Evolutionary conservation across 108 stramenopile genomes (phyloP), one percentile per base, ranked within the genome.

Genomic region (Fragilariopsis cylindrus): DNA sequence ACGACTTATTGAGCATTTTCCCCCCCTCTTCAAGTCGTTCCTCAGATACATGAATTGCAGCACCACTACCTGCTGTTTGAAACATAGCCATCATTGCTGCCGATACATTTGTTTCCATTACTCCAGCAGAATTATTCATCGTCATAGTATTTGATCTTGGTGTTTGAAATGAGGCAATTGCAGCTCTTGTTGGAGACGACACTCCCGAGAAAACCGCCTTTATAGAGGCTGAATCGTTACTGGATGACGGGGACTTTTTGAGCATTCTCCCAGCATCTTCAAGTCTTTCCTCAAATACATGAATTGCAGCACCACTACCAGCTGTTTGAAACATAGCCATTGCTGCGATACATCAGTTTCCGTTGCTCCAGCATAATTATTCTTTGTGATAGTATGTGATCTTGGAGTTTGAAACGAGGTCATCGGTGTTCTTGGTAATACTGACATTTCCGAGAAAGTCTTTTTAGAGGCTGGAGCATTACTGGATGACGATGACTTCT

Each of bases 11-110:
- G 50, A 65, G 39, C 1, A 82, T 7, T 47, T 49, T 63, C 1
- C 12, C 52, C 19, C 62, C 74, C 57, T 76, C 75, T 41, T 9
- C 52, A n/a, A 79, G 7, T 40, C 50, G 21, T 21, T 83, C 82
- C 21, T 78, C 77, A 7, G 71, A 57, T 7, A 76, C 63, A 19
- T 49, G 5, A 44, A 76, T 76, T 3, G 70, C 5, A 57, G 41
- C 56, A 53, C 74, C 71, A 11, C 21, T 68, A 16, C 75, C 77
- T 42, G 81, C 77, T 47, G 66, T 77, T 30, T 69, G 76, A 57
- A 82, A 82, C 15, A 45, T 47, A 39, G 47, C 15, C 16, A 42
- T 50, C n/a, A n/a, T 65, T 43, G 41, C 41, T 13, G 7, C 12
- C 15, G 30, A 9, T 65, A 43, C n/a, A 45, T 8, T 60, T 30